Conservation (phyloP, 805 yeast genomes). For the Nakazawaea pomicola region DNA sequence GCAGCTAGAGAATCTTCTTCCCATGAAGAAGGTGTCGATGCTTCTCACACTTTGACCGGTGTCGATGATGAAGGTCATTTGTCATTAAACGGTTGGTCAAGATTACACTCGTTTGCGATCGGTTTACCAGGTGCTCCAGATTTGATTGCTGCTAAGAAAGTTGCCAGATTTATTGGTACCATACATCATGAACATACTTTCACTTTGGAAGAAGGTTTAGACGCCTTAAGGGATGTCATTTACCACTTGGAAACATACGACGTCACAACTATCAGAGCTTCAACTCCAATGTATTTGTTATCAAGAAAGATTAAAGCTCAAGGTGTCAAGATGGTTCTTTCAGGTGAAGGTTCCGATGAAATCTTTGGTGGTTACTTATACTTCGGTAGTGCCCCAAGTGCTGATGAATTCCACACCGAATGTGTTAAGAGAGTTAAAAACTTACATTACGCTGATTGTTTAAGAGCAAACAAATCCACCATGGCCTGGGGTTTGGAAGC, state of each 20-base stretch:
- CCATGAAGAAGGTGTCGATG: conserved; percentile 47
- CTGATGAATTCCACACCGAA: conserved; percentile 91
- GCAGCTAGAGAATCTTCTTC: conserved; percentile 51
- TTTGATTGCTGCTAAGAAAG: conserved; percentile 91
- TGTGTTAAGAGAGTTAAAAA: conserved; percentile 95
- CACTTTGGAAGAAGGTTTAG: conserved; percentile 95
- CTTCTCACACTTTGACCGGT: conserved; percentile 78
- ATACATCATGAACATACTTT: conserved; percentile 97
- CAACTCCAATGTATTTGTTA: conserved; percentile 96
- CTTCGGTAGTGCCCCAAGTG: conserved; percentile 94
- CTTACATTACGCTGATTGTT: conserved; percentile 94
- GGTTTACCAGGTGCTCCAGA: conserved; percentile 99
- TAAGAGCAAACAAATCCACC: conserved; percentile 98
- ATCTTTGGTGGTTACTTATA: conserved; percentile 97
- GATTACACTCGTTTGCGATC: conserved; percentile 92
- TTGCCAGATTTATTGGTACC: conserved; percentile 93
- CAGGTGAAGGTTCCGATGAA: conserved; percentile 99
- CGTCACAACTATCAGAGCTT: conserved; percentile 98
- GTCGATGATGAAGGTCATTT: conserved; percentile 85
- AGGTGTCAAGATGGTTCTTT: conserved; percentile 98
- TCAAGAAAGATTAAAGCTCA: conserved; percentile 98
- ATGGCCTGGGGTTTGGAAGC: conserved; percentile 99
- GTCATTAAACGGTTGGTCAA: conserved; percentile 68
- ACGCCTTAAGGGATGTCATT: conserved; percentile 91
- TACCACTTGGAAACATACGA: conserved; percentile 96